A percentile compares a stretch with the other conserved stretches of the same genome.
Conservation (phyloP, 2,329 filamentous ascomycete genomes). For the Aspergillus quadrilineatus region DNA sequence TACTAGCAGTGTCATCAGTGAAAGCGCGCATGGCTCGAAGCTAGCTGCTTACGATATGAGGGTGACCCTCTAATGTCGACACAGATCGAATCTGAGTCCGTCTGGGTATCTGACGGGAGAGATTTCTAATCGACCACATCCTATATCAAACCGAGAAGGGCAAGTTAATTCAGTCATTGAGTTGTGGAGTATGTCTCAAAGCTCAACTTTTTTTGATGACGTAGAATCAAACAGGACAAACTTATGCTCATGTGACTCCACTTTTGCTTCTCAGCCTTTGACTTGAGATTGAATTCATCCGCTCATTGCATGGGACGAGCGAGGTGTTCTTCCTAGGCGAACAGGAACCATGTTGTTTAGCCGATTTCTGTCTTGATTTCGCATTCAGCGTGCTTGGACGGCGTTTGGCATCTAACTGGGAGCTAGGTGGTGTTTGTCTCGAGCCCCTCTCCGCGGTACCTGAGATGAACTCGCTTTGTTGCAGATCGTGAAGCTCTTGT, state of each 20-base stretch:
- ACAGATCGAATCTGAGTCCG: slow-evolving; percentile 32
- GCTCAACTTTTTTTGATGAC: slow-evolving; percentile 12
- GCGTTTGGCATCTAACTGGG: background rate
- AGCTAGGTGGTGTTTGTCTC: background rate
- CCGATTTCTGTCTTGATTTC: background rate
- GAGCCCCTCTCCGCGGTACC: background rate
- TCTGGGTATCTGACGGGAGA: slow-evolving; percentile 23
- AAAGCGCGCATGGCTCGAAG: background rate
- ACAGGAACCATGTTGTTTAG: background rate
- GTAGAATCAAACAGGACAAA: slow-evolving; percentile 31
- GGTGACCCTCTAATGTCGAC: slow-evolving; percentile 39
- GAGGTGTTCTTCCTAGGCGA: background rate
- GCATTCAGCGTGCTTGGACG: background rate
- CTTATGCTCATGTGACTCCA: slow-evolving; percentile 32
- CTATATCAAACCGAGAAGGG: background rate
- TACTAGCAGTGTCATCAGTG: slow-evolving; percentile 42
- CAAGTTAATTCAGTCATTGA: background rate
- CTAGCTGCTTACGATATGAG: slow-evolving; percentile 39
- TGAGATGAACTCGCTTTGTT: slow-evolving; percentile 7
- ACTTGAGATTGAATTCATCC: slow-evolving; percentile 1
- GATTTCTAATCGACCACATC: slow-evolving; percentile 28
- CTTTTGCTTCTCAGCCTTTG: slow-evolving; percentile 16
- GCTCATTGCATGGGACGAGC: slow-evolving; percentile 1
- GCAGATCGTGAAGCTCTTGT: background rate
- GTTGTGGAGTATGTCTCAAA: background rate